A percentile compares a stretch with the other conserved stretches of the same genome.
These are phyloP conservation scores for Macadamia tetraphylla DNA, from an alignment of 164 flowering plant genomes.

Conservation along the genomic window DNA sequence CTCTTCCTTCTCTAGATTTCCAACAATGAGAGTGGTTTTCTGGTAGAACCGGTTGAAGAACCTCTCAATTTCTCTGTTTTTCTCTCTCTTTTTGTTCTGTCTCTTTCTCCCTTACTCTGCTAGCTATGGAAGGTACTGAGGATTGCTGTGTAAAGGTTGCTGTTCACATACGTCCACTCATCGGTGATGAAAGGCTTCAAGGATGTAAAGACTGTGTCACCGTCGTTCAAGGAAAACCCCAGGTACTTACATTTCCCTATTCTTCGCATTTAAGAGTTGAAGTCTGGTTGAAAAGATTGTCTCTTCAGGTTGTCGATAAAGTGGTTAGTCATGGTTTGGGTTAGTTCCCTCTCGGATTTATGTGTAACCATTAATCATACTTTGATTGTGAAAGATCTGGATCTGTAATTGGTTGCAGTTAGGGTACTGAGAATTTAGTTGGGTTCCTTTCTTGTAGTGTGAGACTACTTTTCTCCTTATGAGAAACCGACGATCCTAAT, in stretches of 20 bases:
- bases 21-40: no score
- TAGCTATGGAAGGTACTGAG: slow-evolving; percentile 36
- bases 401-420: background rate
- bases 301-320: no score
- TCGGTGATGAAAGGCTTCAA: slow-evolving; percentile 79
- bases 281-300: no score
- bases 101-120: slow-evolving; percentile 6
- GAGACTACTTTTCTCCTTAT: background rate
- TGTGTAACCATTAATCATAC: background rate
- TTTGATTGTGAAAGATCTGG: background rate
- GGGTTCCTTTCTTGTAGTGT: background rate
- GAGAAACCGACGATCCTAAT: background rate
- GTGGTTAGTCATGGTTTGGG: background rate
- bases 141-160: slow-evolving; percentile 96
- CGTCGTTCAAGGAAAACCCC: slow-evolving; percentile 77
- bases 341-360: background rate
- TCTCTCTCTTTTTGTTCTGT: slow-evolving; percentile 7
- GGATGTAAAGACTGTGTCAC: slow-evolving; percentile 96
- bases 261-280: background rate
- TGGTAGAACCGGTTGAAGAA: no score
- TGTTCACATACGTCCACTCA: slow-evolving; percentile 82
- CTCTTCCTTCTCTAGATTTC: background rate
- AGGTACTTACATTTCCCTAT: slow-evolving; percentile 38
- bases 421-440: background rate
- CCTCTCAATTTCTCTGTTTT: slow-evolving; percentile 1